phyloP scores from a whole-genome alignment of 2,329 filamentous ascomycete genomes.

The Colletotrichum gloeosporioides region DNA sequence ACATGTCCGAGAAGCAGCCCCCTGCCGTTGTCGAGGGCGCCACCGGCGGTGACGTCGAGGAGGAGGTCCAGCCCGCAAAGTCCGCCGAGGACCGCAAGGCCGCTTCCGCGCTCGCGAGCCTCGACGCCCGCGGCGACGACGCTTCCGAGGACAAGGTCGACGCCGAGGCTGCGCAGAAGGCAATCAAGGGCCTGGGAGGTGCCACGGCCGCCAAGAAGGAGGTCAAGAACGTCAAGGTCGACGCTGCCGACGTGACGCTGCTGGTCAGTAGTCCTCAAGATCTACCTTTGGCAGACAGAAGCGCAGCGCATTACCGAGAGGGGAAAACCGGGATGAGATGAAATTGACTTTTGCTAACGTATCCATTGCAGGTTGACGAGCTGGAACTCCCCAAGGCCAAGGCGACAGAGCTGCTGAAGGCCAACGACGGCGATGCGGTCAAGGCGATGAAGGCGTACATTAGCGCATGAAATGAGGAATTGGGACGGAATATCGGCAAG shows the following conservation, averaged over 20 bases:
- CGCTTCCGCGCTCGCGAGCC: slow-evolving; percentile 73
- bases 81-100: slow-evolving; percentile 80
- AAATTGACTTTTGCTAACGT: not conserved
- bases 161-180: slow-evolving; percentile 72
- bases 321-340: fast-evolving
- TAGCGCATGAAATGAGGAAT: slow-evolving; percentile 24
- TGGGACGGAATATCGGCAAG: not conserved
- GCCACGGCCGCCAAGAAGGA: slow-evolving; percentile 43
- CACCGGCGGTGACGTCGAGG: slow-evolving; percentile 62
- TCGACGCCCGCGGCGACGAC: slow-evolving; percentile 62
- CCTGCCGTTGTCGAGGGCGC: slow-evolving; percentile 65
- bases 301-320: not conserved
- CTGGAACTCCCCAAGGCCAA: slow-evolving; percentile 74
- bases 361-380: slow-evolving; percentile 62
- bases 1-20: slow-evolving; percentile 69
- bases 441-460: slow-evolving; percentile 69
- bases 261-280: slow-evolving; percentile 54
- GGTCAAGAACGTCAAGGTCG: slow-evolving; percentile 73
- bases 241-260: slow-evolving; percentile 72
- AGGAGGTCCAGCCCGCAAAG: slow-evolving; percentile 61
- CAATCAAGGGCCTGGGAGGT: slow-evolving; percentile 67
- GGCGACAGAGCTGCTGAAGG: slow-evolving; percentile 76
- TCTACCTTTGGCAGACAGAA: too few species aligned
- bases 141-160: slow-evolving; percentile 59
- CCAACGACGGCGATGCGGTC: slow-evolving; percentile 72